Percentiles rank a stretch among this genome's conserved stretches.
Evolutionary conservation across 495 filamentous ascomycete species (phyloP).

Genomic region (Podospora didyma): DNA sequence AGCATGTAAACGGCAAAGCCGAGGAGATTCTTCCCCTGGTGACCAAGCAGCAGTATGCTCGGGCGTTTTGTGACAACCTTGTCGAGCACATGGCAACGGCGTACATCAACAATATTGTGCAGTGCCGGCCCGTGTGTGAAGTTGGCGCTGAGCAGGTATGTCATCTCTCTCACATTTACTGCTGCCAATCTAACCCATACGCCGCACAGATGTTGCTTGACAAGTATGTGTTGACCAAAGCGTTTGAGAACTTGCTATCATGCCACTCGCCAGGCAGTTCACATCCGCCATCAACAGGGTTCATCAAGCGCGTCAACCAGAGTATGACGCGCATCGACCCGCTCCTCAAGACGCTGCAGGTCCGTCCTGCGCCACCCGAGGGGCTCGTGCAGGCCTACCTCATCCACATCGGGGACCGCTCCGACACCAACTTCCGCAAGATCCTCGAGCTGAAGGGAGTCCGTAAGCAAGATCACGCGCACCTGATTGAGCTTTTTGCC

Average conservation of each 20-base stretch:
- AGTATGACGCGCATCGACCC: slow-evolving; percentile 85
- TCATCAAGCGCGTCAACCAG: slow-evolving; percentile 82
- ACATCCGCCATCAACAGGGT: slow-evolving; percentile 46
- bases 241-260: slow-evolving; percentile 63
- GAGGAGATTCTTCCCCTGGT: slow-evolving; percentile 72
- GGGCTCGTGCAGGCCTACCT: slow-evolving; percentile 96
- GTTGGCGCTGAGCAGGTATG: slow-evolving; percentile 89
- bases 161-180: not conserved
- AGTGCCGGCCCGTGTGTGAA: slow-evolving; percentile 85
- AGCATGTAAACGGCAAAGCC: slow-evolving; percentile 62
- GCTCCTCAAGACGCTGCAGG: slow-evolving; percentile 93
- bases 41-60: slow-evolving; percentile 89
- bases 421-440: slow-evolving; percentile 92
- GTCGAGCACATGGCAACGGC: slow-evolving; percentile 77
- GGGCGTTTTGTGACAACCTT: slow-evolving; percentile 90
- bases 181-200: not conserved
- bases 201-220: slow-evolving; percentile 78
- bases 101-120: slow-evolving; percentile 80
- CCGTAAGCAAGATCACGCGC: slow-evolving; percentile 72
- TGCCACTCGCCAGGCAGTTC: slow-evolving; percentile 40
- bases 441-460: slow-evolving; percentile 92
- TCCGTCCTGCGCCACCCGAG: slow-evolving; percentile 84
- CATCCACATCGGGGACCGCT: slow-evolving; percentile 85
- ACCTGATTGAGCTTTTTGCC: slow-evolving; percentile 83
- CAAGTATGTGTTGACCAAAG: slow-evolving; percentile 84